phyloP scores from a whole-genome alignment of 2,329 filamentous ascomycete species.

The Paecilomyces sp. region DNA sequence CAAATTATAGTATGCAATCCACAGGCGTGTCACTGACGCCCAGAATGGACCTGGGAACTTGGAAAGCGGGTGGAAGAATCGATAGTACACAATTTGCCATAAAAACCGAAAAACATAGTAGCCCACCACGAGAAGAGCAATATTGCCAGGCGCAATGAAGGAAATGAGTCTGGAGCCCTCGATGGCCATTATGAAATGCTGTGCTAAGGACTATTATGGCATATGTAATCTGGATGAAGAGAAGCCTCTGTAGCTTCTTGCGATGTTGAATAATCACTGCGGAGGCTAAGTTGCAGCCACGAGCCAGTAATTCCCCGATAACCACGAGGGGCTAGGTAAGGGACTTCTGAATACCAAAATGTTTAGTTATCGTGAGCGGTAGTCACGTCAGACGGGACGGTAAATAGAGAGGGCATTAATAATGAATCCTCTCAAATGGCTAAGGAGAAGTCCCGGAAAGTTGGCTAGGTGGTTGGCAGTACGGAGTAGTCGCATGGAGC shows the following conservation, averaged over 20 bases:
- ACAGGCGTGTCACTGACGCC: slow-evolving; percentile 47
- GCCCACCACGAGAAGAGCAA: neutral
- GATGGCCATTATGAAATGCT: neutral
- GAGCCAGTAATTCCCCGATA: neutral
- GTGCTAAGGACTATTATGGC: neutral
- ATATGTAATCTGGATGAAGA: neutral
- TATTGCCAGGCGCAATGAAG: neutral
- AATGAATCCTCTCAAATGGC: neutral
- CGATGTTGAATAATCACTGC: neutral
- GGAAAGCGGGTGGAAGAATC: slow-evolving; percentile 46
- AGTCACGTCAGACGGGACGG: neutral
- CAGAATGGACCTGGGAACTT: slow-evolving; percentile 51
- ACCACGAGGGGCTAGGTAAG: neutral
- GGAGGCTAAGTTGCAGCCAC: neutral
- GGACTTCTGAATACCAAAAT: neutral
- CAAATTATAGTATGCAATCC: slow-evolving; percentile 47
- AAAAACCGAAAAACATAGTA: slow-evolving; percentile 11
- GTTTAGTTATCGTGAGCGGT: neutral
- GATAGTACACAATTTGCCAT: slow-evolving; percentile 35
- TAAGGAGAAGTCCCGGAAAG: no score
- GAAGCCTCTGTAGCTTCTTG: no score
- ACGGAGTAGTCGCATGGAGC: neutral
- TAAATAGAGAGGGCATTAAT: neutral
- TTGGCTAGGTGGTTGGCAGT: neutral
- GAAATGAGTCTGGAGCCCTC: neutral